Base-by-base conservation (phyloP, 2,329 filamentous ascomycete species). In the Westerdykella sp. region DNA sequence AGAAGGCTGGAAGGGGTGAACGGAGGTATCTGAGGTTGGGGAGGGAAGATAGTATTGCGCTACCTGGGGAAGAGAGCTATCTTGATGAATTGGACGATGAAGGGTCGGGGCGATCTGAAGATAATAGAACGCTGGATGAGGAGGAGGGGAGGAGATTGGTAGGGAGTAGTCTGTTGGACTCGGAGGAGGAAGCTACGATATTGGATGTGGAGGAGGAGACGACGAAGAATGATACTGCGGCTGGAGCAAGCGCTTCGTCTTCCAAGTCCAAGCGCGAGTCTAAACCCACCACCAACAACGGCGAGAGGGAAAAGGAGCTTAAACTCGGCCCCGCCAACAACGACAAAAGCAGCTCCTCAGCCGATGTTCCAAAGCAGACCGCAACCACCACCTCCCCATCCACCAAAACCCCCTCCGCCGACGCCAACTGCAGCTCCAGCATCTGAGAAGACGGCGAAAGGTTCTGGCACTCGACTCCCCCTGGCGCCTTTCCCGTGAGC, bases 1-100 rank as follows among this genome's bases (percentile, higher is more conserved):
- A 49, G 31, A 36, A 52, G 36, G 48, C 52, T 7, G 62, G 58
- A 9, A 42, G 51, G 2, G 61, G 57, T 7, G 63, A 63, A 39
- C 50, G 67, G 0, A 59, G 66, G 5, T 73, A 71, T 48, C 46
- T 67, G 15, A 55, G 62, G n/a, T 53, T 73, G 0, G 68, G 69
- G 0, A 57, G 70, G 2, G 69, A 71, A 50, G 60, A 56, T 6
- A 61, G 56, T 37, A 48, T 56, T 22, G 42, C 46, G 23, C 37
- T 62, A 1, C 54, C 67, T 4, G 58, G 53, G 0, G 57, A 62
- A 4, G 56, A 59, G 39, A 61, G 56, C 44, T 63, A 54, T 54
- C 50, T 63, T 0, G 57, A 61, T 13, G 56, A 57, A 7, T 39
- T 59, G 1, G 48, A 56, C 10, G 52, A 54, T 9, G 45, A 42